Percentiles rank a stretch among this genome's conserved stretches.
Evolutionary conservation across 2,329 filamentous ascomycete genomes (phyloP).

Genomic region (Hypoxylon sp.): DNA sequence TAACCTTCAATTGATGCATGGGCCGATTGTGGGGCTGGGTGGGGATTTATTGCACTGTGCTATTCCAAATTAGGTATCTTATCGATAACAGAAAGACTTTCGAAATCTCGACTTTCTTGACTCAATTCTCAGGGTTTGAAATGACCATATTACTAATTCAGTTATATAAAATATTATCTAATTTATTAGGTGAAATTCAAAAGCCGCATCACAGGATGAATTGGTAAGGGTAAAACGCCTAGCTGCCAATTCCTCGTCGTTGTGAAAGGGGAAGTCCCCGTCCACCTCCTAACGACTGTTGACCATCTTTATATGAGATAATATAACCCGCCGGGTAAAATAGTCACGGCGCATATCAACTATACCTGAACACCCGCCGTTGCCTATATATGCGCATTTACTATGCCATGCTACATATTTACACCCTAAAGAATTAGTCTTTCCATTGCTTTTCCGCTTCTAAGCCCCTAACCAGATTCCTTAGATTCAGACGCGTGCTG

Average conservation of each 20-base stretch:
- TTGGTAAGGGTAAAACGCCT: background rate
- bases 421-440: conserved; percentile 19
- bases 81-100: conserved; percentile 5
- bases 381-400: conserved; percentile 8
- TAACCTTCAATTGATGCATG: conserved; percentile 39
- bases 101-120: background rate
- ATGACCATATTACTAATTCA: background rate
- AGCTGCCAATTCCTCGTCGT: background rate
- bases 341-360: background rate
- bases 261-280: too few species aligned
- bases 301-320: background rate
- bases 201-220: background rate
- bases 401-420: conserved; percentile 5
- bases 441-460: conserved; percentile 49
- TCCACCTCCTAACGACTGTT: background rate
- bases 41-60: background rate
- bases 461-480: conserved; percentile 51
- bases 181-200: background rate
- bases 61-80: background rate
- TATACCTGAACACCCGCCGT: background rate
- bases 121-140: background rate
- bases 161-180: background rate
- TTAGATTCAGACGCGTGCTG: conserved; percentile 53
- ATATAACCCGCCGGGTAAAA: background rate
- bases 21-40: conserved; percentile 18